Evolutionary conservation across 2,329 filamentous ascomycete species (phyloP).

Genomic region (Chalara sp.): DNA sequence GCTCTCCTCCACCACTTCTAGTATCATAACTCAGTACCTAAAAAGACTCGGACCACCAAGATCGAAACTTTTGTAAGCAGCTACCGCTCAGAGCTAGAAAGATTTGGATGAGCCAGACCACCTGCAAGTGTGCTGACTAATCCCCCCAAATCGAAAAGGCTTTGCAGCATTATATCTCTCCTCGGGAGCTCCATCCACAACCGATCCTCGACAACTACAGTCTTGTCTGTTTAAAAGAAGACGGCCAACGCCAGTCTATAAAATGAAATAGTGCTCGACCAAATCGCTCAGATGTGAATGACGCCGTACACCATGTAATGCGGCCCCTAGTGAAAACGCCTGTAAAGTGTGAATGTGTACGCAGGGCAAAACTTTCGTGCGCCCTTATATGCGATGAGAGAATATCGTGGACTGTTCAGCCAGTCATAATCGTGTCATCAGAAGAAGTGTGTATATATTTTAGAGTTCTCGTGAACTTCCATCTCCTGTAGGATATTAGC

Average conservation of each 20-base stretch:
- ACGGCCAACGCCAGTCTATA: conserved; percentile 26
- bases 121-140: conserved; percentile 10
- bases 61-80: conserved; percentile 14
- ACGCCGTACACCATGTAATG: conserved; percentile 29
- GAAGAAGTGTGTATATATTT: conserved; percentile 99
- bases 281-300: conserved; percentile 29
- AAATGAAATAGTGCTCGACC: conserved; percentile 20
- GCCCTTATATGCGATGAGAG: conserved; percentile 9
- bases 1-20: conserved; percentile 7
- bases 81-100: conserved; percentile 13
- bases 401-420: conserved; percentile 16
- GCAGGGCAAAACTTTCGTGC: conserved; percentile 15
- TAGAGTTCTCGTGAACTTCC: conserved; percentile 98
- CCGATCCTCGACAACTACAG: neutral
- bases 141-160: conserved; percentile 13
- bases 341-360: conserved; percentile 19
- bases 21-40: neutral
- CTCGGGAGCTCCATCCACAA: neutral
- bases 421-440: conserved; percentile 47
- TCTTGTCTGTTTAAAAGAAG: conserved; percentile 11
- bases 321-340: conserved; percentile 23
- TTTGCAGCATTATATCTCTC: conserved; percentile 22
- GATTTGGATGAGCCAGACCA: conserved; percentile 3
- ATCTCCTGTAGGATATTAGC: conserved; percentile 63
- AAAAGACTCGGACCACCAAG: conserved; percentile 12